Base-by-base conservation (phyloP, 257 asterid species). In the Cordia subcordata region DNA sequence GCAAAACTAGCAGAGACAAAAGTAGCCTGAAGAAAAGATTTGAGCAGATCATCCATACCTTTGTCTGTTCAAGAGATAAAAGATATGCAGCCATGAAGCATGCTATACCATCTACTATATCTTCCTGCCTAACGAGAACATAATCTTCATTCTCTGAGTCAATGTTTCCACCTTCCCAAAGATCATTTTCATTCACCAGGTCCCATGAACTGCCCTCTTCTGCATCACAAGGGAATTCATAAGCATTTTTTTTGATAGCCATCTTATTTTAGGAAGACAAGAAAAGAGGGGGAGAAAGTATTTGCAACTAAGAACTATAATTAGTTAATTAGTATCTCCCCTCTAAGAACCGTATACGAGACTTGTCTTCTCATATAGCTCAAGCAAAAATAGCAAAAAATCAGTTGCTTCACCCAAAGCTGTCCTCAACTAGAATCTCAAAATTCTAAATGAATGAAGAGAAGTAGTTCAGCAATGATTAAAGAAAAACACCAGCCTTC, bases 21-120 rank as follows among this genome's bases (percentile, higher is more conserved):
- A 39, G n/a, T 27, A 57, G 8, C n/a, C 15, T 56, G 1, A 44
- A 4, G 33, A 39, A 35, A 39, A 35, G 15, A 44, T 23, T 0
- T 8, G 45, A 59, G 54, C 18, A 21, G 63, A 59, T 21, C 37
- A 35, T 52, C 12, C 54, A 54, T 68, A 87, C 99, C 95, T 90
- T 93, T 10, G 99, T 82, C 80, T 93, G 84, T 75, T 93, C 81
- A 70, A 90, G 92, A 53, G 99, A 93, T 68, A 85, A 55, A 15
- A 93, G 71, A 71, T 87, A 93, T 49, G 93, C 94, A 66, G 99
- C 97, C 99, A 93, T 93, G 85, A 89, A 93, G 71, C 96, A 77
- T 17, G 99, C 97, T 62, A 93, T 85, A 61, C 99, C 96, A 65
- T 93, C 99, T 81, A 85, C 78, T 72, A 93, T 93, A 73, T 93